phyloP scores from a whole-genome alignment of 768 basidiomycete genomes.

The Baorangia bicolor region DNA sequence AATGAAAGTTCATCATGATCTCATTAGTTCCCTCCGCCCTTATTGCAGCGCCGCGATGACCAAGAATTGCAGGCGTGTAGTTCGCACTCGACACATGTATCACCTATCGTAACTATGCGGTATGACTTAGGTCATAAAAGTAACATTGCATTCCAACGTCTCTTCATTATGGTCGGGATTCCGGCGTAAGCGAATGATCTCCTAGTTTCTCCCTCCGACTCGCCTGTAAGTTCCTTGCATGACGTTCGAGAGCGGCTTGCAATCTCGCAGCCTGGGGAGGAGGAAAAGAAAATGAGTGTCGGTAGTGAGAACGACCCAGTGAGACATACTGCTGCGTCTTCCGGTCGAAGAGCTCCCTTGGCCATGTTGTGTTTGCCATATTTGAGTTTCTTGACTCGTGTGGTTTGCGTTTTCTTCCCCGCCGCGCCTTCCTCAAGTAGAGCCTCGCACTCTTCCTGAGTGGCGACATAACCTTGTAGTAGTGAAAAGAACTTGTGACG shows the following conservation, averaged over 20 bases:
- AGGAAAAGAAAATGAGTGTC: not conserved
- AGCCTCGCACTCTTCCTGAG: conserved; percentile 70
- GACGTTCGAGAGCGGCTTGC: conserved; percentile 58
- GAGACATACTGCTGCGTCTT: conserved; percentile 73
- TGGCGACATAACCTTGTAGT: conserved; percentile 66
- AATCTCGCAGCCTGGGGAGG: conserved; percentile 60
- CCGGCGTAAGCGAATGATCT: conserved; percentile 21
- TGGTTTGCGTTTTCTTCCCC: conserved; percentile 34
- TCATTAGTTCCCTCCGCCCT: not conserved
- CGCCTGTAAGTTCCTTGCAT: conserved; percentile 32
- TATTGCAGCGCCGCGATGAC: not conserved
- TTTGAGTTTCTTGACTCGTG: conserved; percentile 52
- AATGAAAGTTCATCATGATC: conserved; percentile 46
- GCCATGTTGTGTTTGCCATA: conserved; percentile 86
- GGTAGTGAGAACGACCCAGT: not conserved
- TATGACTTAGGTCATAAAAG: conserved; percentile 17
- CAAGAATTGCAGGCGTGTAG: conserved; percentile 4
- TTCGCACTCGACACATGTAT: conserved; percentile 22
- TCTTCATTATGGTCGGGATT: conserved; percentile 7
- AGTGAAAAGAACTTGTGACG: conserved; percentile 84
- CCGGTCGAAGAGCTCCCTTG: conserved; percentile 76
- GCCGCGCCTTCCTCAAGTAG: conserved; percentile 45
- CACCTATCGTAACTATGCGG: conserved; percentile 19
- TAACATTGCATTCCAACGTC: conserved; percentile 4
- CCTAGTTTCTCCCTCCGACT: conserved; percentile 26